A percentile compares a stretch with the other conserved stretches of the same genome.
These are phyloP conservation scores for Fusarium duplospermum DNA, from an alignment of 2,329 filamentous ascomycete genomes.

Conservation along the genomic window DNA sequence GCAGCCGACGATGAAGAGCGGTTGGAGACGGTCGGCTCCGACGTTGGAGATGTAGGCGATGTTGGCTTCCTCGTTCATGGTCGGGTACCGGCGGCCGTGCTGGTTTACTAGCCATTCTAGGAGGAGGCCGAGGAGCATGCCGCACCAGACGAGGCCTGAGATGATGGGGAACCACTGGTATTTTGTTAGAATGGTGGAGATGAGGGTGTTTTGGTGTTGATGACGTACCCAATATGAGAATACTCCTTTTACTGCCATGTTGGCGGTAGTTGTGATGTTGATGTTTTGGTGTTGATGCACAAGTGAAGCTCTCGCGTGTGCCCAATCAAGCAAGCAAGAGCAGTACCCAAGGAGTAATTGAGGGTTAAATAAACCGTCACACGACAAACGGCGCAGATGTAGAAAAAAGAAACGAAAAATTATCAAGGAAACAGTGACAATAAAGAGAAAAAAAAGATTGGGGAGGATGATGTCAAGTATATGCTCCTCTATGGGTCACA, in stretches of 20 bases:
- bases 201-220: background rate
- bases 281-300: background rate
- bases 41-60: constrained; percentile 82
- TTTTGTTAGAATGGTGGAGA: constrained; percentile 32
- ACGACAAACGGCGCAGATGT: background rate
- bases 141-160: constrained; percentile 72
- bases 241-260: constrained; percentile 48
- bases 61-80: constrained; percentile 67
- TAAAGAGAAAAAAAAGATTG: background rate
- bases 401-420: background rate
- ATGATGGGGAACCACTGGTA: constrained; percentile 72
- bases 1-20: constrained; percentile 81
- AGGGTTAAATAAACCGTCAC: background rate
- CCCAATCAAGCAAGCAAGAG: constrained; percentile 11
- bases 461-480: constrained; percentile 3
- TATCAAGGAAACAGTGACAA: background rate
- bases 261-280: constrained; percentile 1
- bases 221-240: constrained; percentile 56
- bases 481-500: background rate
- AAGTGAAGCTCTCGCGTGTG: background rate
- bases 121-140: constrained; percentile 76
- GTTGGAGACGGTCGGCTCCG: constrained; percentile 72
- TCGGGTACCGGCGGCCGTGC: constrained; percentile 66
- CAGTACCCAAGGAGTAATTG: background rate
- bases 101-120: constrained; percentile 73